phyloP scores from a whole-genome alignment of 768 basidiomycete genomes.

The Saitozyma podzolica region DNA sequence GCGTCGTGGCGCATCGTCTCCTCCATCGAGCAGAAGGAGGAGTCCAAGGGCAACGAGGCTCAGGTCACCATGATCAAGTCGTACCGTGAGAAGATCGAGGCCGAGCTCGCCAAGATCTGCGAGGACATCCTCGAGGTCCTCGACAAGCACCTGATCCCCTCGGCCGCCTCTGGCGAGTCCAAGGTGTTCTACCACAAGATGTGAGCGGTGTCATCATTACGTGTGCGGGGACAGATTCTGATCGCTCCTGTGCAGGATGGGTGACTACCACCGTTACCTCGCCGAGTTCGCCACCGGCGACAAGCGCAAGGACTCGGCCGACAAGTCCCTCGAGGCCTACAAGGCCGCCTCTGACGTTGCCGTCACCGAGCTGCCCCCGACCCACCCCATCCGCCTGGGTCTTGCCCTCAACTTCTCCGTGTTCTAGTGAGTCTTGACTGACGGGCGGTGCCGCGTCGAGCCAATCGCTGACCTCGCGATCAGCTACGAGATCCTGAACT shows the following conservation, averaged over 20 bases:
- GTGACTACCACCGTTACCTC: constrained; percentile 98
- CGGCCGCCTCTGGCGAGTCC: constrained; percentile 92
- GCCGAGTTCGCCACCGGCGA: constrained; percentile 98
- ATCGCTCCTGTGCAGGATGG: constrained; percentile 68
- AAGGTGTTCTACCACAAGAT: constrained; percentile 99
- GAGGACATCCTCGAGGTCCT: constrained; percentile 97
- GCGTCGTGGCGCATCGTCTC: constrained; percentile 98
- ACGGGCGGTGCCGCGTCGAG: not conserved
- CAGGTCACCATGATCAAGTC: constrained; percentile 97
- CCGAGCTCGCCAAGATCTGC: constrained; percentile 95
- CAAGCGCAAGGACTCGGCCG: constrained; percentile 93
- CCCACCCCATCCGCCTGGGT: constrained; percentile 97
- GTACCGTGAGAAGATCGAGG: constrained; percentile 97
- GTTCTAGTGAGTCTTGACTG: constrained; percentile 65
- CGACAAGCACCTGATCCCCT: constrained; percentile 93
- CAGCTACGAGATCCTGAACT: constrained; percentile 94
- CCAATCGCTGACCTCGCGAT: not conserved
- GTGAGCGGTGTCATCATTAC: constrained; percentile 65
- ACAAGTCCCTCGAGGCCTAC: constrained; percentile 88
- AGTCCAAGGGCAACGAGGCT: constrained; percentile 94
- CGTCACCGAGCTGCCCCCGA: constrained; percentile 81
- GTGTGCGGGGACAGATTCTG: constrained; percentile 4
- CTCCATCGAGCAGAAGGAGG: constrained; percentile 98
- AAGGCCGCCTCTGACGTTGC: constrained; percentile 97
- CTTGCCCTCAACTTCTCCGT: constrained; percentile 99